Conservation (phyloP, 306 rosid genomes). For the Biancaea sappan region DNA sequence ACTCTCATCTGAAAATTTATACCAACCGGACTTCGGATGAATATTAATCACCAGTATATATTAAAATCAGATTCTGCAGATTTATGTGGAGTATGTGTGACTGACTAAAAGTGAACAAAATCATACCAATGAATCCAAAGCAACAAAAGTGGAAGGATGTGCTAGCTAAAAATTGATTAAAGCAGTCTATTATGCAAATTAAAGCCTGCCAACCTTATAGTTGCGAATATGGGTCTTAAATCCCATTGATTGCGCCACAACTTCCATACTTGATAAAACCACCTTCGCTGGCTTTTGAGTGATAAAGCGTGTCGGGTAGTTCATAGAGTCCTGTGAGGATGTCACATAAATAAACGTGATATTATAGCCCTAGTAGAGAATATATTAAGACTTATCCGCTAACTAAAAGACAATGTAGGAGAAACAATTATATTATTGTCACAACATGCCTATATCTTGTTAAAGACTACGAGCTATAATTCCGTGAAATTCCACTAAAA, state of each 20-base stretch:
- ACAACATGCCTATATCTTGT: background rate
- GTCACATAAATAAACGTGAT: constrained; percentile 6
- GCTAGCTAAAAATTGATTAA: background rate
- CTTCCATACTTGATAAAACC: constrained; percentile 86
- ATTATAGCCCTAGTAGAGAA: constrained; percentile 11
- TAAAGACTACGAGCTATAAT: constrained; percentile 17
- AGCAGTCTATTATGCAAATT: constrained; percentile 16
- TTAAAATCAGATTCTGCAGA: background rate
- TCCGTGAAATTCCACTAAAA: constrained; percentile 8
- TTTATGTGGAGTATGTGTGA: background rate
- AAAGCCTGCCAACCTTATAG: constrained; percentile 58
- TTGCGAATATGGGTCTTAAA: constrained; percentile 90
- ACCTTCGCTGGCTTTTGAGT: constrained; percentile 92
- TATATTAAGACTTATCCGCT: background rate
- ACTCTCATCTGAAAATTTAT: constrained; percentile 81
- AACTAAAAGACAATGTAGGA: constrained; percentile 10
- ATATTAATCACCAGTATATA: background rate
- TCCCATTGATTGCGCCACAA: constrained; percentile 92
- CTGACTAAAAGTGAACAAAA: background rate
- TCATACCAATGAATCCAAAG: constrained; percentile 8
- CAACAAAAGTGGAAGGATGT: constrained; percentile 5
- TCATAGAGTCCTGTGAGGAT: constrained; percentile 58
- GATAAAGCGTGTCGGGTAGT: constrained; percentile 79
- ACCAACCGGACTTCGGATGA: constrained; percentile 13
- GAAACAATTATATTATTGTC: background rate